Base-by-base conservation (phyloP, 345 rosid species). In the Isatis tinctoria region DNA sequence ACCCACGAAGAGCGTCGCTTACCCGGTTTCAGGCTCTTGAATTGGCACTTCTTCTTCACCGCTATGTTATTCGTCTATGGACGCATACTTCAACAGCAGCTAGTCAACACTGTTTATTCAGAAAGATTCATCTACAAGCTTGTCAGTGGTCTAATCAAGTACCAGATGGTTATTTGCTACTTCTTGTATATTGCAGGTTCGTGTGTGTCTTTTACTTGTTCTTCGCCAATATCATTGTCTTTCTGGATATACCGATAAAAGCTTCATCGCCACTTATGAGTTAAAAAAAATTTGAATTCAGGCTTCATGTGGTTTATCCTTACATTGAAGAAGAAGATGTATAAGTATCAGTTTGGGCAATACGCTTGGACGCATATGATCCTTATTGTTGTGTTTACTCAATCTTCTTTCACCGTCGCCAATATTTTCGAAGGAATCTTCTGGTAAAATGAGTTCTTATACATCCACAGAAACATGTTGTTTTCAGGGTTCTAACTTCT, bases 341-440 rank as follows among this genome's bases (percentile, higher is more conserved):
- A 91, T 87, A 91, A 88, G 83, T 95, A 95, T 86, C 99, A 95
- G 83, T 91, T 95, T 87, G 86, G 97, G 74, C 99, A 95, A 76
- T 92, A 86, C 49, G 97, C 99, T 28, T 95, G 99, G 99, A 95
- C 97, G 11, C 99, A 95, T 78, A 94, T 95, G 99, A 95, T 95
- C 72, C 87, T 95, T 28, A 90, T 92, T 35, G 96, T 90, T 78
- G 99, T 94, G 70, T 91, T 94, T 77, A 81, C 93, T 12, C 98
- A 94, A 66, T 91, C 97, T 11, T 84, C 97, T 59, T 91, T 94
- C 77, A 90, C 93, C 0, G 97, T 92, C 6, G 96, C 93, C 86
- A 94, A 83, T 72, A 94, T 91, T 59, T 94, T 94, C 64, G 97
- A 91, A 84, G 98, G 98, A 39, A 94, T 94, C 60, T 88, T 90